These are phyloP conservation scores for Phytophthora cactorum DNA, from an alignment of 352 stramenopile species.

Conservation along the genomic window DNA sequence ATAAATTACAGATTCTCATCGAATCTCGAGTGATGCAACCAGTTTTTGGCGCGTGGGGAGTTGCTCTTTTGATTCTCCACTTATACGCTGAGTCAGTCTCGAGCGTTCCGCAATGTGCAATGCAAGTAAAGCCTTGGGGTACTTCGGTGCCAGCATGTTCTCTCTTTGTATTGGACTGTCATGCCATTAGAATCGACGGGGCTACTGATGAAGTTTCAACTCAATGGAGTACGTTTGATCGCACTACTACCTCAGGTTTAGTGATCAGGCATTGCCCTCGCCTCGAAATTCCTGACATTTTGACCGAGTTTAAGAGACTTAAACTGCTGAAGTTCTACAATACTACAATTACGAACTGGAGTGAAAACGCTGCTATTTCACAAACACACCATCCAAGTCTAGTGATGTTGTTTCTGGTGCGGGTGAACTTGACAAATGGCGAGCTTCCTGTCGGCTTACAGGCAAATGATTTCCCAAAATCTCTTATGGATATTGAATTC, in stretches of 20 bases:
- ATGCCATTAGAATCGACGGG: constrained; percentile 3
- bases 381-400: constrained; percentile 34
- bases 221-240: constrained; percentile 27
- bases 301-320: constrained; percentile 40
- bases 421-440: constrained; percentile 35
- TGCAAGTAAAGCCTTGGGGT: constrained; percentile 36
- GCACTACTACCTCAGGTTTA: constrained; percentile 13
- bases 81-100: constrained; percentile 27
- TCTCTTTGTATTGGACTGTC: constrained; percentile 38
- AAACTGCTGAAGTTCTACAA: constrained; percentile 46
- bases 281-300: constrained; percentile 36
- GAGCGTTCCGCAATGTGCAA: constrained; percentile 18
- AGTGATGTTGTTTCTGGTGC: constrained; percentile 42
- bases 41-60: constrained; percentile 23
- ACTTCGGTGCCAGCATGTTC: constrained; percentile 30
- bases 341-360: constrained; percentile 38
- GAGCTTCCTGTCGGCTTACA: constrained; percentile 40
- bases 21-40: constrained; percentile 5
- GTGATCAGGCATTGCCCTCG: constrained; percentile 37
- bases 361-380: constrained; percentile 31
- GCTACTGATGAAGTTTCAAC: not conserved
- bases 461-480: constrained; percentile 30
- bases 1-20: not conserved
- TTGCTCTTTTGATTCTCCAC: constrained; percentile 18
- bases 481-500: constrained; percentile 43